Evolutionary conservation across 2,329 filamentous ascomycete genomes (phyloP).

Genomic region (Talaromyces sp.): DNA sequence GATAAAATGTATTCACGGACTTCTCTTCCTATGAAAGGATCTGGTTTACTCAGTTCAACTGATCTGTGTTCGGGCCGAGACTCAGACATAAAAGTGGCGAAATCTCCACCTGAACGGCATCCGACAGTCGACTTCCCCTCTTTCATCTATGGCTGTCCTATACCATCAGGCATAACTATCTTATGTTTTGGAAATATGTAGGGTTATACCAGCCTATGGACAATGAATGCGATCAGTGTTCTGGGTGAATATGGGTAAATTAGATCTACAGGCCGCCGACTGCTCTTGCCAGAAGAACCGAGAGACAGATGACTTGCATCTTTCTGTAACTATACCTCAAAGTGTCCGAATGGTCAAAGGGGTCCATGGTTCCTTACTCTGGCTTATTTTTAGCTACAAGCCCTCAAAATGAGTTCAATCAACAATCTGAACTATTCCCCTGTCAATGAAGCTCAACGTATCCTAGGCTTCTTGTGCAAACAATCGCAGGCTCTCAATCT

Average conservation of each 20-base stretch:
- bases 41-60: not conserved
- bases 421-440: slow-evolving; percentile 27
- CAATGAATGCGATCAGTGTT: not conserved
- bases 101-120: slow-evolving; percentile 1
- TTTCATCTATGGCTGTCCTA: not conserved
- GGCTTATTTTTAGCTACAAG: not conserved
- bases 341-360: not conserved
- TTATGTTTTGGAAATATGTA: not conserved
- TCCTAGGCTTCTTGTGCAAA: slow-evolving; percentile 33
- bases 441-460: slow-evolving; percentile 32
- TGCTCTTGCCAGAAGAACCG: not conserved
- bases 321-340: no score
- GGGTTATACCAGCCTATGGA: not conserved
- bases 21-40: not conserved
- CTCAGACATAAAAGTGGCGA: slow-evolving; percentile 1
- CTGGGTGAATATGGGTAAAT: not conserved
- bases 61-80: not conserved
- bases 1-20: not conserved
- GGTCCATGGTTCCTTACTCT: not conserved
- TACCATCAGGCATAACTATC: not conserved
- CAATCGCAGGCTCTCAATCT: slow-evolving; percentile 31
- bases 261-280: not conserved
- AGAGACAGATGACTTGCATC: not conserved
- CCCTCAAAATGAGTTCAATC: slow-evolving; percentile 14
- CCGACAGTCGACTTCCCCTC: slow-evolving; percentile 6